phyloP scores from a whole-genome alignment of 2,329 filamentous ascomycete genomes.

The Aspergillus versicolor region DNA sequence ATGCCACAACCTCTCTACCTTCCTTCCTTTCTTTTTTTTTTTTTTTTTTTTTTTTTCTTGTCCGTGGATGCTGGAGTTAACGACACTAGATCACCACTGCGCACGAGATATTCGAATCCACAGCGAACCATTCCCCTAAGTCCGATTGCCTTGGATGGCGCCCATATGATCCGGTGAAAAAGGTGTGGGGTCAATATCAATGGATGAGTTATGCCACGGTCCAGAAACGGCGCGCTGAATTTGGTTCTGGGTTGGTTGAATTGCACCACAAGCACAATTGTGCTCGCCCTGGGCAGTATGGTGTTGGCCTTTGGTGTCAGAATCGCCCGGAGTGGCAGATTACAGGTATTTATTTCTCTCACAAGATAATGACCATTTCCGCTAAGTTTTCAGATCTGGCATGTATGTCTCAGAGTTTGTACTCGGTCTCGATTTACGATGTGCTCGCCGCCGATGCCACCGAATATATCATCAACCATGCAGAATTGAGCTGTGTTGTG shows the following conservation, averaged over 20 bases:
- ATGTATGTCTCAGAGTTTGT: slow-evolving; percentile 82
- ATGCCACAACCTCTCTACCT: slow-evolving; percentile 9
- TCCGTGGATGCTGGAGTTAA: not conserved
- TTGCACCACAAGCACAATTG: slow-evolving; percentile 73
- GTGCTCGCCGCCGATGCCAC: slow-evolving; percentile 87
- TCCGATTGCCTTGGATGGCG: slow-evolving; percentile 76
- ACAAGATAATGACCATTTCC: not conserved
- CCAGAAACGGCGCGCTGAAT: slow-evolving; percentile 74
- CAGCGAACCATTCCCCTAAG: slow-evolving; percentile 62
- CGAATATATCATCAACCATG: slow-evolving; percentile 95
- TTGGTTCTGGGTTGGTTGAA: slow-evolving; percentile 82
- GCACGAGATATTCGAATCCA: slow-evolving; percentile 76
- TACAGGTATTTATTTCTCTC: slow-evolving; percentile 54
- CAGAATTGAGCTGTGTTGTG: slow-evolving; percentile 71
- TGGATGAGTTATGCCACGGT: slow-evolving; percentile 83
- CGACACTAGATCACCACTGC: slow-evolving; percentile 57
- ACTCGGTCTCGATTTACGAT: slow-evolving; percentile 91
- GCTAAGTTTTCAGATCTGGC: slow-evolving; percentile 65
- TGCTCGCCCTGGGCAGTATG: slow-evolving; percentile 62
- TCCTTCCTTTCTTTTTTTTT: no score
- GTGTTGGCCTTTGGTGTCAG: slow-evolving; percentile 80
- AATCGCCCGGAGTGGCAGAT: slow-evolving; percentile 90
- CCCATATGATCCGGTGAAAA: slow-evolving; percentile 71
- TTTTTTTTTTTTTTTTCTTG: not conserved
- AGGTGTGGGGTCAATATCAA: slow-evolving; percentile 72